phyloP scores from a whole-genome alignment of 2,329 filamentous ascomycete species.

The Fusarium sororula region DNA sequence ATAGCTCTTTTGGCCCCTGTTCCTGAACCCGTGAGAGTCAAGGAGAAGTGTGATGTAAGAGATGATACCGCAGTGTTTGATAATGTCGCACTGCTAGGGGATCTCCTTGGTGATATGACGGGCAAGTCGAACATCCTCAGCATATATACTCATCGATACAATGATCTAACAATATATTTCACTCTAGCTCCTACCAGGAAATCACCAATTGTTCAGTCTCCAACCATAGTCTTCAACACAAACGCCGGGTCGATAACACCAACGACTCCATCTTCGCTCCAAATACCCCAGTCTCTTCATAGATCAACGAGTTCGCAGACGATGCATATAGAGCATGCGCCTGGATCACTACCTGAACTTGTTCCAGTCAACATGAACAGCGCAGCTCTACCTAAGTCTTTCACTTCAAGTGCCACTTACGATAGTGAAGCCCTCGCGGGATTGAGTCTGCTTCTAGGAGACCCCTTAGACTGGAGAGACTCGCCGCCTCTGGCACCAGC shows the following conservation, averaged over 20 bases:
- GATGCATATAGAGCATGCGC: neutral
- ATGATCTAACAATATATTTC: neutral
- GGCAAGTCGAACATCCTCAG: neutral
- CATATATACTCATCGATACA: neutral
- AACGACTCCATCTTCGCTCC: neutral
- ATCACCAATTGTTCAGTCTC: neutral
- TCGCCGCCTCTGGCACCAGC: neutral
- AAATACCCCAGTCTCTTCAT: neutral
- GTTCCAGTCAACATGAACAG: slow-evolving; percentile 12
- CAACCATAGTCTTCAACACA: neutral
- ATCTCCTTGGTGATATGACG: slow-evolving; percentile 16
- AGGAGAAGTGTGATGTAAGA: neutral
- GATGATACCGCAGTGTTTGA: slow-evolving; percentile 14
- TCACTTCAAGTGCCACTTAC: neutral
- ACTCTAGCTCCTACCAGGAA: neutral
- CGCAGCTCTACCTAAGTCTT: neutral
- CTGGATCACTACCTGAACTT: slow-evolving; percentile 14
- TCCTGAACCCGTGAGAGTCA: neutral
- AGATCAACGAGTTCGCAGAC: neutral
- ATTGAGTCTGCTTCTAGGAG: slow-evolving; percentile 9
- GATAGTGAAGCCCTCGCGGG: slow-evolving; percentile 4
- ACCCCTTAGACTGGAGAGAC: neutral
- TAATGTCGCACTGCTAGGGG: slow-evolving; percentile 31
- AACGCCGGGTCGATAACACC: neutral
- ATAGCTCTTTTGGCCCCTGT: slow-evolving; percentile 27